Conservation (phyloP, 306 rosid species). For the Cicer bijugum region DNA sequence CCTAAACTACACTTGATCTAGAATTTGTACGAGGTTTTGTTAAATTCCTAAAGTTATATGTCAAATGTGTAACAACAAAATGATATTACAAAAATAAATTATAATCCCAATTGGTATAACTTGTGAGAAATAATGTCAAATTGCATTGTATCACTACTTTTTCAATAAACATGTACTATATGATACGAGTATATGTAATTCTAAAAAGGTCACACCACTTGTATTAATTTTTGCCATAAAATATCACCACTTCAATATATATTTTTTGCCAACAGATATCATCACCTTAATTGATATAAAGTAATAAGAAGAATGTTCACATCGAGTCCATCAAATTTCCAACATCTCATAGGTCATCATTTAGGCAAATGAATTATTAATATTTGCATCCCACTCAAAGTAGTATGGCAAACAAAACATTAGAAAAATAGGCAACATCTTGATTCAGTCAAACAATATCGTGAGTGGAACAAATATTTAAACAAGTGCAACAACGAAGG, state of each 20-base stretch:
- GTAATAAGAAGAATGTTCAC: conserved; percentile 22
- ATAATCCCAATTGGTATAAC: neutral
- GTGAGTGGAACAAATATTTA: too few species aligned
- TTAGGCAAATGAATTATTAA: conserved; percentile 9
- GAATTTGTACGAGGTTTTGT: neutral
- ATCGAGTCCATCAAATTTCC: conserved; percentile 17
- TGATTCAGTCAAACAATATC: too few species aligned
- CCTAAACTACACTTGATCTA: conserved; percentile 20
- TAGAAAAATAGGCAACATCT: too few species aligned
- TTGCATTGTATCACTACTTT: neutral
- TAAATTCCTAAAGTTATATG: neutral
- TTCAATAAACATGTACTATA: neutral
- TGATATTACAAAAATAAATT: conserved; percentile 5
- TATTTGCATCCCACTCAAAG: neutral
- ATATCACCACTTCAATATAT: neutral
- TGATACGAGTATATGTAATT: neutral
- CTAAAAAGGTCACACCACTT: conserved; percentile 3
- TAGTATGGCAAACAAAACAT: neutral
- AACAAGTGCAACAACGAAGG: too few species aligned
- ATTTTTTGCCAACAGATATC: neutral
- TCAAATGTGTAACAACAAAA: neutral
- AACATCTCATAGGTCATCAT: conserved; percentile 12
- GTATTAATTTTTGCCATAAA: conserved; percentile 14
- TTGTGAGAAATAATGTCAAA: neutral
- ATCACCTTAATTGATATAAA: conserved; percentile 26